These are phyloP conservation scores for Lodderomyces parapsilosis DNA, from an alignment of 1,139 yeast genomes.

Conservation along the genomic window DNA sequence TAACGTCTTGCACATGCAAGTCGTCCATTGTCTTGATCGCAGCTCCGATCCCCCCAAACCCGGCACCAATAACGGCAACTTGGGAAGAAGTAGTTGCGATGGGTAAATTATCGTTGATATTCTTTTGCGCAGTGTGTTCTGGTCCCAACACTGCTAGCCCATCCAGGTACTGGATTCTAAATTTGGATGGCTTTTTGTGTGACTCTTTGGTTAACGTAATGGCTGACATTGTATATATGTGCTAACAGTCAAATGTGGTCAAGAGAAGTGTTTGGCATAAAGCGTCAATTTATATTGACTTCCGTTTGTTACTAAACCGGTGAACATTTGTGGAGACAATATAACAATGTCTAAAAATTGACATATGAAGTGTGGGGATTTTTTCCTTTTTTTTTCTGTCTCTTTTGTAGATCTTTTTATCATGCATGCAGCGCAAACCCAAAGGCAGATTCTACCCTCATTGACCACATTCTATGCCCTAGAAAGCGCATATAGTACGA, in stretches of 20 bases:
- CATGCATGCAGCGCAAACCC: no score
- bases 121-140: constrained; percentile 1
- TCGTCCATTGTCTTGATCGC: constrained; percentile 31
- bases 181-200: constrained; percentile 32
- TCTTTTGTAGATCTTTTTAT: no score
- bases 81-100: constrained; percentile 24
- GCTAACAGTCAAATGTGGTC: no score
- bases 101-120: constrained; percentile 20
- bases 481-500: no score
- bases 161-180: constrained; percentile 29
- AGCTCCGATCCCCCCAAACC: constrained; percentile 45
- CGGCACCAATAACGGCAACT: constrained; percentile 49
- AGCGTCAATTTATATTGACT: no score
- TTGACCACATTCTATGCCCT: no score
- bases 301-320: not conserved
- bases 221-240: constrained; percentile 18
- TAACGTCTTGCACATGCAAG: constrained; percentile 33
- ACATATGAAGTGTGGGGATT: not conserved
- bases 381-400: not conserved
- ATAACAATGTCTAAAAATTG: not conserved
- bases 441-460: no score
- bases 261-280: not conserved
- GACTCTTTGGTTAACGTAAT: constrained; percentile 30
- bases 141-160: constrained; percentile 30
- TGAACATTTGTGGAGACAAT: not conserved